A percentile compares a stretch with the other conserved stretches of the same genome.
Evolutionary conservation across 176 grass and related monocot species (phyloP).

Genomic region (Saccharum spontaneum): DNA sequence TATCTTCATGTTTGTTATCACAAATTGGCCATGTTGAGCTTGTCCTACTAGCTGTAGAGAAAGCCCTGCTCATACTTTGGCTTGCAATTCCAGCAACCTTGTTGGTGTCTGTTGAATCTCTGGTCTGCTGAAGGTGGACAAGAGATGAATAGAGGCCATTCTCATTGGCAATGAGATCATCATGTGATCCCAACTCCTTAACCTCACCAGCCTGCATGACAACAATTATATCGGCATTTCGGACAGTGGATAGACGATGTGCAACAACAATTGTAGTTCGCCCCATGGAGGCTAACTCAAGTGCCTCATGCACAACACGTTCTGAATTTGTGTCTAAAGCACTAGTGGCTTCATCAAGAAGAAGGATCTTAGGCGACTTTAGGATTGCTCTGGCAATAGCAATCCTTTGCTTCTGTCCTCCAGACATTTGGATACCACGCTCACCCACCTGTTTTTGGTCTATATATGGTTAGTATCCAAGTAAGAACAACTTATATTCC

Average conservation of each 20-base stretch:
- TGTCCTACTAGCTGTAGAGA: slow-evolving; percentile 63
- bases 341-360: slow-evolving; percentile 91
- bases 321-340: slow-evolving; percentile 90
- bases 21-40: slow-evolving; percentile 56
- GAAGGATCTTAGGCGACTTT: slow-evolving; percentile 89
- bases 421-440: slow-evolving; percentile 89
- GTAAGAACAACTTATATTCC: too few species aligned
- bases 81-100: slow-evolving; percentile 35
- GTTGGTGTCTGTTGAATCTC: slow-evolving; percentile 30
- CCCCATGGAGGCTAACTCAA: slow-evolving; percentile 73
- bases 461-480: too few species aligned
- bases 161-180: slow-evolving; percentile 66
- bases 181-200: slow-evolving; percentile 79
- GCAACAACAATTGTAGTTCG: slow-evolving; percentile 79
- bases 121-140: slow-evolving; percentile 72
- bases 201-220: slow-evolving; percentile 77
- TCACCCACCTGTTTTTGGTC: slow-evolving; percentile 66
- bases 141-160: slow-evolving; percentile 73
- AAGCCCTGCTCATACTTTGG: slow-evolving; percentile 64
- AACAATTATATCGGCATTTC: slow-evolving; percentile 75
- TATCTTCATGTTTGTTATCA: slow-evolving; percentile 41
- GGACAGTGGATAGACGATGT: slow-evolving; percentile 83
- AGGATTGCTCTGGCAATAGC: slow-evolving; percentile 89
- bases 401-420: slow-evolving; percentile 96
- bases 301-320: slow-evolving; percentile 73